Evolutionary conservation across 768 basidiomycete genomes (phyloP).

Genomic region (Boletus sp.): DNA sequence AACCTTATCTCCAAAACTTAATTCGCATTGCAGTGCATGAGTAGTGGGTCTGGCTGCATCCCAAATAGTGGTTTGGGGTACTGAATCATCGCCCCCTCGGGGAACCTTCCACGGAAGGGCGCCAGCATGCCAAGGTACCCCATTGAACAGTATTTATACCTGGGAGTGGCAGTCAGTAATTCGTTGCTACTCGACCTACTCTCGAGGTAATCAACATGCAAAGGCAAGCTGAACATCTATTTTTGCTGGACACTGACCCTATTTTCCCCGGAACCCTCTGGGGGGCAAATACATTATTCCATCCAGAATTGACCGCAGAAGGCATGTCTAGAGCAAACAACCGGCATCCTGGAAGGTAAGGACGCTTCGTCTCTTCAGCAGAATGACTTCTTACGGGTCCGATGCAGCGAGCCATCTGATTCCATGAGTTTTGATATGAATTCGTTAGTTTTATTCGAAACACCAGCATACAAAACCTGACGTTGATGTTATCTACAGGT

Average conservation of each 20-base stretch:
- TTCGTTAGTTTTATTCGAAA: not conserved
- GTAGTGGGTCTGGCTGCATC: not conserved
- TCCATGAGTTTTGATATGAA: not conserved
- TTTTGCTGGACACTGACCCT: not conserved
- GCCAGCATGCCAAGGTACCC: conserved; percentile 5
- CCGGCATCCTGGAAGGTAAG: not conserved
- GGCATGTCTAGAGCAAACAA: not conserved
- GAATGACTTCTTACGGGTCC: not conserved
- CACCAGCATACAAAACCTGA: not conserved
- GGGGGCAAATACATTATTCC: too few species aligned
- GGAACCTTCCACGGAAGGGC: conserved; percentile 1
- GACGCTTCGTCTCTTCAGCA: not conserved
- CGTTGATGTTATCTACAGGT: not conserved
- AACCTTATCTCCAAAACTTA: not conserved
- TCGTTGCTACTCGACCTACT: not conserved
- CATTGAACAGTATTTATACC: not conserved
- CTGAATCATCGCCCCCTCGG: not conserved
- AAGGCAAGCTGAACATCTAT: not conserved
- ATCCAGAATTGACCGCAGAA: not conserved
- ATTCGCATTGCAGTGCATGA: not conserved
- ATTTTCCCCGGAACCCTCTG: too few species aligned
- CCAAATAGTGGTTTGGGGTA: not conserved
- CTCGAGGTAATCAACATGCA: not conserved
- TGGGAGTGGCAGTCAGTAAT: not conserved
- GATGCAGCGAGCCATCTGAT: not conserved